Evolutionary conservation across 345 rosid genomes (phyloP).

Genomic region (Rhodamnia rubescens): DNA sequence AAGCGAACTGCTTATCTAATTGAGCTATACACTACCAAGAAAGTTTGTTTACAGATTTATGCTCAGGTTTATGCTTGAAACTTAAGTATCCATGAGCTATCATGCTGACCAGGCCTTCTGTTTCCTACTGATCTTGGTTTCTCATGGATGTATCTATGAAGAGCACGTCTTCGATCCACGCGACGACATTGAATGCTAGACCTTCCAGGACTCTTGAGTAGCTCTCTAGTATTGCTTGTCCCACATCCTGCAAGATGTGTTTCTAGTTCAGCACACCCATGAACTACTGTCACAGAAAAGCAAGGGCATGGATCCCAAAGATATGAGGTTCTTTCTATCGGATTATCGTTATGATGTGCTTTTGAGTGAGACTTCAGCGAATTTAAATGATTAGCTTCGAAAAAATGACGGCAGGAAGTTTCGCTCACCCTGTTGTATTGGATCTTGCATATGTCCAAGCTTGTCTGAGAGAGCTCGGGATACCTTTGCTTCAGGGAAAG

Average conservation of each 20-base stretch:
- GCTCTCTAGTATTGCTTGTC: conserved; percentile 14
- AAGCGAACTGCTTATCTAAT: not conserved
- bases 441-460: conserved; percentile 14
- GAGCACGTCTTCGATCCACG: conserved; percentile 15
- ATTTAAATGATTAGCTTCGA: not conserved
- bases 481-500: conserved; percentile 12
- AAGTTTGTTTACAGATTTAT: not conserved
- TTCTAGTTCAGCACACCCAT: not conserved
- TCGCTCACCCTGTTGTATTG: conserved; percentile 4
- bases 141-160: not conserved
- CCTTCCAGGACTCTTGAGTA: conserved; percentile 15
- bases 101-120: not conserved
- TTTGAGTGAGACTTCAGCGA: not conserved
- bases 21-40: not conserved
- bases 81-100: not conserved
- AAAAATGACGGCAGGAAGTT: not conserved
- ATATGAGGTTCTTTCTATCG: not conserved
- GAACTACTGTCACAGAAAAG: not conserved
- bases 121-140: not conserved
- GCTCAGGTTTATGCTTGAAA: not conserved
- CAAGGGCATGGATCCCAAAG: not conserved
- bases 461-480: conserved; percentile 14
- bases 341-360: not conserved
- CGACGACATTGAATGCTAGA: conserved; percentile 10
- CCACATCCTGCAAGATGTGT: conserved; percentile 8